phyloP scores from a whole-genome alignment of 2,329 filamentous ascomycete genomes.

The Aspergillus awamori region DNA sequence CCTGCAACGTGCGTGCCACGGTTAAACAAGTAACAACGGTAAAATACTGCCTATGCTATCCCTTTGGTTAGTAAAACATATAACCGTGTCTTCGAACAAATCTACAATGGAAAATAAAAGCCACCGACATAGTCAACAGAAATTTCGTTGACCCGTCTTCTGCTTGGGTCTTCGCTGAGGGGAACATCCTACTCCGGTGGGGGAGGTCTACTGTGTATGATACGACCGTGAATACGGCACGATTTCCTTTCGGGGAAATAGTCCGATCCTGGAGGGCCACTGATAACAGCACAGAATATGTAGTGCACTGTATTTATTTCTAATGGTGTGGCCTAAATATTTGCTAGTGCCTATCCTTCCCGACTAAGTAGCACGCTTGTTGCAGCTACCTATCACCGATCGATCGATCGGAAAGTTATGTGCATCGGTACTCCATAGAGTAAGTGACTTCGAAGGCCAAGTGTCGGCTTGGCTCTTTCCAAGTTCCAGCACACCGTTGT shows the following conservation, averaged over 20 bases:
- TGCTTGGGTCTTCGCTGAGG: neutral
- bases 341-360: neutral
- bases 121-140: neutral
- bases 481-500: slow-evolving; percentile 7
- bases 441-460: slow-evolving; percentile 4
- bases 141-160: neutral
- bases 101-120: neutral
- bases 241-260: slow-evolving; percentile 16
- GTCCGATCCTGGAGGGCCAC: slow-evolving; percentile 9
- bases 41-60: neutral
- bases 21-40: neutral
- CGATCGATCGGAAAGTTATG: slow-evolving; percentile 17
- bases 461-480: slow-evolving; percentile 3
- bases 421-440: slow-evolving; percentile 3
- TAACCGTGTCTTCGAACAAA: neutral
- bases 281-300: neutral
- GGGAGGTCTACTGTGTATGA: neutral
- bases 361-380: slow-evolving; percentile 1
- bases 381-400: slow-evolving; percentile 8
- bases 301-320: neutral
- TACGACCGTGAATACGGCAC: slow-evolving; percentile 12
- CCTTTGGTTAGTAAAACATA: neutral
- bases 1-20: slow-evolving; percentile 15
- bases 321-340: neutral
- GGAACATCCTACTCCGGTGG: slow-evolving; percentile 4